Evolutionary conservation across 306 rosid species (phyloP).

Genomic region (Arachis hypogaea): DNA sequence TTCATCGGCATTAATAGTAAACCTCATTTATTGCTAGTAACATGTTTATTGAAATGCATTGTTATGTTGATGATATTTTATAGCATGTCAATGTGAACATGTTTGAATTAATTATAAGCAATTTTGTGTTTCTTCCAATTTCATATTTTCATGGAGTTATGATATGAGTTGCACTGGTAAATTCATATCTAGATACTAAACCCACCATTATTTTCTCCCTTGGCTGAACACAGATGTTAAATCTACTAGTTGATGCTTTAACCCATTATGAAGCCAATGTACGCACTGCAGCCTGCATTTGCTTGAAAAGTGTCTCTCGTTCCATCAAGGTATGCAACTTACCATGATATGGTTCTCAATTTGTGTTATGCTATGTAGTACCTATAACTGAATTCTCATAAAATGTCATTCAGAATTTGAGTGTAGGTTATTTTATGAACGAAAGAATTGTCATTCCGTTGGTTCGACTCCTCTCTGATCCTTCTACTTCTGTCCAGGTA

Average conservation of each 20-base stretch:
- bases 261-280: conserved; percentile 66
- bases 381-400: conserved; percentile 42
- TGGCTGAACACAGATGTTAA: conserved; percentile 55
- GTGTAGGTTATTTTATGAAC: conserved; percentile 90
- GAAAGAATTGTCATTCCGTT: conserved; percentile 75
- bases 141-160: conserved; percentile 20
- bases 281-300: conserved; percentile 89
- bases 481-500: conserved; percentile 84
- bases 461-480: conserved; percentile 80
- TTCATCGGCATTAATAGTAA: conserved; percentile 22
- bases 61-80: not conserved
- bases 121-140: conserved; percentile 29
- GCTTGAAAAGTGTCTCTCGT: conserved; percentile 85
- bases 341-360: conserved; percentile 28
- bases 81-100: conserved; percentile 10
- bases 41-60: conserved; percentile 8
- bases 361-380: conserved; percentile 15
- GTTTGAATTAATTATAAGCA: conserved; percentile 17
- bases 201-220: conserved; percentile 17
- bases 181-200: conserved; percentile 9
- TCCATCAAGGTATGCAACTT: conserved; percentile 78
- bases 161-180: conserved; percentile 31
- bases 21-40: conserved; percentile 20
- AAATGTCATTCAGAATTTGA: conserved; percentile 73
- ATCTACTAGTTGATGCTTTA: conserved; percentile 63